These are phyloP conservation scores for Fusarium fujikuroi DNA, from an alignment of 2,329 filamentous ascomycete genomes.

Conservation along the genomic window DNA sequence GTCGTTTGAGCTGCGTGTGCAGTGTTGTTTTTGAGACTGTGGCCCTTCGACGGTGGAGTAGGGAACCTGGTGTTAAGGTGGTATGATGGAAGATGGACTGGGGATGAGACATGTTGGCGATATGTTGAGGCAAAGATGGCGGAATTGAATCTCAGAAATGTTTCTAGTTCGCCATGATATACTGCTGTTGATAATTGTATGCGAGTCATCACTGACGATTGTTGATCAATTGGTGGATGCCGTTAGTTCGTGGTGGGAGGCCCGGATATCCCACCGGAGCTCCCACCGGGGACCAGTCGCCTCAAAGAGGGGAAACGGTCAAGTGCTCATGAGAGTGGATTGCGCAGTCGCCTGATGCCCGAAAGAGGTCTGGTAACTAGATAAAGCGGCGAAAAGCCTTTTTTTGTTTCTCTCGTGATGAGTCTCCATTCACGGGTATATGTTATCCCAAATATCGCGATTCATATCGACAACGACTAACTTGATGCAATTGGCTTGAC, in stretches of 20 bases:
- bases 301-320: neutral
- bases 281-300: neutral
- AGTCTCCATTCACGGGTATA: neutral
- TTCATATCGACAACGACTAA: fast-evolving
- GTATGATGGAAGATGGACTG: constrained; percentile 23
- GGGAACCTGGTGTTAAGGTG: neutral
- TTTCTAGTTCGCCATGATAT: fast-evolving
- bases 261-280: neutral
- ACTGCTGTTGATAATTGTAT: neutral
- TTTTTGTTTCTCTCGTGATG: too few species aligned
- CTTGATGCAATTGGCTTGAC: fast-evolving
- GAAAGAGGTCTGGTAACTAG: neutral
- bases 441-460: fast-evolving
- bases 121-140: fast-evolving
- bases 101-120: constrained; percentile 22
- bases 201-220: neutral
- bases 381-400: neutral
- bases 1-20: constrained; percentile 60
- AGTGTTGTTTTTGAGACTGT: constrained; percentile 19
- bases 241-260: constrained; percentile 2
- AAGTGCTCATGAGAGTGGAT: neutral
- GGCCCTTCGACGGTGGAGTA: neutral
- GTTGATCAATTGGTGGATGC: neutral
- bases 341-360: neutral
- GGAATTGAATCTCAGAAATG: fast-evolving